A percentile compares a stretch with the other conserved stretches of the same genome.
phyloP scores from a whole-genome alignment of 768 basidiomycete species.

The Trametes sanguinea region DNA sequence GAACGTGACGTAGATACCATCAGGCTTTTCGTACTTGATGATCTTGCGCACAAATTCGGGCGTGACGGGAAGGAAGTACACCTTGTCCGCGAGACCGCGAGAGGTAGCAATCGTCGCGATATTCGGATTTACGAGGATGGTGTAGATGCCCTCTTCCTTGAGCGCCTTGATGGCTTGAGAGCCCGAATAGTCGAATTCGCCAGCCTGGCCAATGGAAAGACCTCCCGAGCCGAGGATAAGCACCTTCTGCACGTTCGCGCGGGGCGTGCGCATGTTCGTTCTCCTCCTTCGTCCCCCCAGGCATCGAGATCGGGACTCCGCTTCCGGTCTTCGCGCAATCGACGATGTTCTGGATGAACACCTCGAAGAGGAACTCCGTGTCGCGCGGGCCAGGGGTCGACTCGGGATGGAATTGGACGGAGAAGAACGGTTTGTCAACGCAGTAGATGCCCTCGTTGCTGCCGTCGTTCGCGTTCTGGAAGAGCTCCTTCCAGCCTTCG shows the following conservation, averaged over 20 bases:
- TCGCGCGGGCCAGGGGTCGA: slow-evolving; percentile 95
- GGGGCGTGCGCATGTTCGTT: slow-evolving; percentile 74
- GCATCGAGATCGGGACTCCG: slow-evolving; percentile 63
- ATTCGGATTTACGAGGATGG: slow-evolving; percentile 98
- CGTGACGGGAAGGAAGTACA: slow-evolving; percentile 98
- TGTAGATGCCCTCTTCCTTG: slow-evolving; percentile 99
- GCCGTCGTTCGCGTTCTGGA: slow-evolving; percentile 94
- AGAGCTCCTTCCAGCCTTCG: slow-evolving; percentile 88
- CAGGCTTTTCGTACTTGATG: slow-evolving; percentile 98
- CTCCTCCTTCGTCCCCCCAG: slow-evolving; percentile 79
- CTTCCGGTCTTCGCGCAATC: slow-evolving; percentile 66
- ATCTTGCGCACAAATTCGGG: slow-evolving; percentile 98
- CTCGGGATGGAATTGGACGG: slow-evolving; percentile 99
- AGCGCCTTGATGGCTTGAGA: slow-evolving; percentile 99
- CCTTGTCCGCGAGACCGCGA: slow-evolving; percentile 97
- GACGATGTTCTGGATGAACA: slow-evolving; percentile 86
- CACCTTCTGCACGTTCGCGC: slow-evolving; percentile 85
- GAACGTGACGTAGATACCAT: slow-evolving; percentile 98
- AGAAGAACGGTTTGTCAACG: slow-evolving; percentile 92
- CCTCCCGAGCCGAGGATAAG: slow-evolving; percentile 97
- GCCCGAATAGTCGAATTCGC: slow-evolving; percentile 99
- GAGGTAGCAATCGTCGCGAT: slow-evolving; percentile 99
- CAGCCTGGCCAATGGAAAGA: slow-evolving; percentile 96
- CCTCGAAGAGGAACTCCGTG: slow-evolving; percentile 98
- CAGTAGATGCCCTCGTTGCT: slow-evolving; percentile 98